Conservation (phyloP, 1,139 yeast genomes). For the Yamadazyma siamensis region DNA sequence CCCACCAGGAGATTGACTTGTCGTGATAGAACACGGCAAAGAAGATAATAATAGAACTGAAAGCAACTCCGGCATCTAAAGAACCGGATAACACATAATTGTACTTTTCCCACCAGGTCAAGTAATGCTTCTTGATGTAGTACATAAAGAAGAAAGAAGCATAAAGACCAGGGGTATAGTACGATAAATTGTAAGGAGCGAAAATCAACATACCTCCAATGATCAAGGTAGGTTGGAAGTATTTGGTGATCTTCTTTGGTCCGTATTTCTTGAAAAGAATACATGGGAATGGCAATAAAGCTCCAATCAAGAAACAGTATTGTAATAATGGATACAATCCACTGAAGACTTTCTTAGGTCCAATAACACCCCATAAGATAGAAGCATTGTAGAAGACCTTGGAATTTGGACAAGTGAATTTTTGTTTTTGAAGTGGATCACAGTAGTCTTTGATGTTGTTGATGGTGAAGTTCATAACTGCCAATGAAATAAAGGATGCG, state of each 20-base stretch:
- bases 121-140: constrained; percentile 43
- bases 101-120: constrained; percentile 62
- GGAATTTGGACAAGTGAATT: constrained; percentile 48
- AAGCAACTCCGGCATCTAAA: constrained; percentile 59
- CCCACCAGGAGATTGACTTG: constrained; percentile 55
- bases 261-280: constrained; percentile 34
- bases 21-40: constrained; percentile 50
- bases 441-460: constrained; percentile 37
- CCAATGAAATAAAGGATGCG: constrained; percentile 44
- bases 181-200: constrained; percentile 59
- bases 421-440: constrained; percentile 30
- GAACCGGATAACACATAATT: constrained; percentile 60
- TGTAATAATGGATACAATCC: constrained; percentile 44
- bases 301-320: constrained; percentile 53
- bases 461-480: constrained; percentile 52
- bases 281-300: constrained; percentile 39
- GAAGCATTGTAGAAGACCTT: constrained; percentile 48
- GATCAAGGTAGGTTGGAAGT: constrained; percentile 39
- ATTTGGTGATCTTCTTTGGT: constrained; percentile 22
- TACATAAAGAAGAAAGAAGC: constrained; percentile 50
- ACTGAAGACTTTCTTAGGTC: constrained; percentile 53
- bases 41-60: constrained; percentile 52
- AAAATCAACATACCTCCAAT: constrained; percentile 37
- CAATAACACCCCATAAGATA: constrained; percentile 58
- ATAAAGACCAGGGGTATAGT: constrained; percentile 48